These are phyloP conservation scores for Euphorbia peplus DNA, from an alignment of 345 rosid genomes.

Conservation along the genomic window DNA sequence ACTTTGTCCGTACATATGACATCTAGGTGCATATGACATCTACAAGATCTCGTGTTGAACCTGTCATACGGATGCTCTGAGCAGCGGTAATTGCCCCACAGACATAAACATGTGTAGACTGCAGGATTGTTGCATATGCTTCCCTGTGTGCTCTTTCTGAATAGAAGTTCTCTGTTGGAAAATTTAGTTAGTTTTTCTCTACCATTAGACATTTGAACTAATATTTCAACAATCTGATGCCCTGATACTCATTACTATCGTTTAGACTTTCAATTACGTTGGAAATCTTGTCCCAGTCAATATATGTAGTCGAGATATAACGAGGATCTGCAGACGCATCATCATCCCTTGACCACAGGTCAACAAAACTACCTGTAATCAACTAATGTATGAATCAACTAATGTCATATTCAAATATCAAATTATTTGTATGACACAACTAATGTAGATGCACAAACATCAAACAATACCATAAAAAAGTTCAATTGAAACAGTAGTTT, in stretches of 20 bases:
- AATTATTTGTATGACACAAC: too few species aligned
- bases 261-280: conserved; percentile 45
- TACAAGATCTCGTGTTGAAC: conserved; percentile 83
- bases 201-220: background rate
- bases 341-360: conserved; percentile 50
- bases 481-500: too few species aligned
- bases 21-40: too few species aligned
- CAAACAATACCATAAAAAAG: too few species aligned
- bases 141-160: conserved; percentile 59
- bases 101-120: conserved; percentile 75
- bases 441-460: too few species aligned
- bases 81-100: conserved; percentile 92
- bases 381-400: too few species aligned
- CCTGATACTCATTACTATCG: conserved; percentile 49
- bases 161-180: conserved; percentile 56
- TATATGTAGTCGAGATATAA: conserved; percentile 48
- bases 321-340: conserved; percentile 43
- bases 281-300: conserved; percentile 64
- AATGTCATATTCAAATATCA: too few species aligned
- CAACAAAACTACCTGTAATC: conserved; percentile 39
- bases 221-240: conserved; percentile 50
- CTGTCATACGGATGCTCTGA: conserved; percentile 84
- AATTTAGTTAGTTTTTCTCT: background rate
- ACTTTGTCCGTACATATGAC: too few species aligned
- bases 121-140: conserved; percentile 85